phyloP scores from a whole-genome alignment of 2,329 filamentous ascomycete species.

The Phaeosphaeriaceae sp. region DNA sequence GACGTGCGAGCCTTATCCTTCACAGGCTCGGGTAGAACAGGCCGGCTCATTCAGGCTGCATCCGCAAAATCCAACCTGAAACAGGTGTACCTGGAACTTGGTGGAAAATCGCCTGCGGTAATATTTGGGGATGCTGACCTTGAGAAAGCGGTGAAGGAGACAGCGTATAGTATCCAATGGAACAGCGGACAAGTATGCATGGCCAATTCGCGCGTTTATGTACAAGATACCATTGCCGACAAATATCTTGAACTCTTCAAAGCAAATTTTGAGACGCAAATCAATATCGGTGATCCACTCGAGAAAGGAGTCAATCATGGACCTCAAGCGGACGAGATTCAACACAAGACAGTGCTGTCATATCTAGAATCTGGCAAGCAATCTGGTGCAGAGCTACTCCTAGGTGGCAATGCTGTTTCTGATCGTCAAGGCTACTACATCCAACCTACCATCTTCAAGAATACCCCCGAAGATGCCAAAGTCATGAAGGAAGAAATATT shows the following conservation, averaged over 20 bases:
- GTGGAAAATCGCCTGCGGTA: constrained; percentile 85
- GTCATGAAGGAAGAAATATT: constrained; percentile 88
- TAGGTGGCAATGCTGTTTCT: constrained; percentile 38
- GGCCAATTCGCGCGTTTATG: constrained; percentile 65
- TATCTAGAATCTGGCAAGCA: constrained; percentile 70
- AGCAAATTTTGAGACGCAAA: constrained; percentile 36
- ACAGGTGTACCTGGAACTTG: constrained; percentile 83
- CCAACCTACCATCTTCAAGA: constrained; percentile 79
- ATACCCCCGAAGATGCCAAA: constrained; percentile 77
- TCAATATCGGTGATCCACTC: constrained; percentile 63
- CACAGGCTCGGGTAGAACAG: constrained; percentile 83
- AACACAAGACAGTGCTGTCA: constrained; percentile 56
- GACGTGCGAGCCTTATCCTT: constrained; percentile 84
- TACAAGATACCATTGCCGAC: constrained; percentile 60
- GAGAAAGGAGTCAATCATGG: constrained; percentile 73
- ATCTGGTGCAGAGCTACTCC: constrained; percentile 53
- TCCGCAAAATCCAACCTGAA: constrained; percentile 82
- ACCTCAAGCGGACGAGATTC: constrained; percentile 59
- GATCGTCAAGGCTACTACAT: constrained; percentile 53
- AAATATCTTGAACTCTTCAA: constrained; percentile 52
- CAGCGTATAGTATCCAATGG: constrained; percentile 57
- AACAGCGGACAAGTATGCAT: constrained; percentile 67
- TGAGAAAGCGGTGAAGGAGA: constrained; percentile 70
- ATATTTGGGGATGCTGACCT: constrained; percentile 81
- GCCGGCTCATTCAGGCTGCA: constrained; percentile 77